Conservation (phyloP, 106 monocot species). For the Acanthochlamys bracteata region DNA sequence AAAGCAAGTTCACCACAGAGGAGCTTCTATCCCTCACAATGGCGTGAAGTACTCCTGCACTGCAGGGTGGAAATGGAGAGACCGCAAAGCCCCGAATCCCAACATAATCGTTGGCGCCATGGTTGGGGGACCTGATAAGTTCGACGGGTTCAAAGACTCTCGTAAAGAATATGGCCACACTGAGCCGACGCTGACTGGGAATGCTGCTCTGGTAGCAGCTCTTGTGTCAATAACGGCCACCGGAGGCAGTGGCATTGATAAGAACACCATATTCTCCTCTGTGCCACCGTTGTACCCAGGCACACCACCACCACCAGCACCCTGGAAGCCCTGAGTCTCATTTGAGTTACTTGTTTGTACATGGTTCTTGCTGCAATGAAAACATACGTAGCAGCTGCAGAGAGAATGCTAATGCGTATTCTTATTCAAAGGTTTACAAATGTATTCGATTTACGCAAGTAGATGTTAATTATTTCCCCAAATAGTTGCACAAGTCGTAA, state of each 20-base stretch:
- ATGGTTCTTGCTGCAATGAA: too few species aligned
- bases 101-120: constrained; percentile 62
- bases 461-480: too few species aligned
- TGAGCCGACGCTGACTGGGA: constrained; percentile 71
- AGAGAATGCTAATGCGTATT: too few species aligned
- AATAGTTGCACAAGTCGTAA: too few species aligned
- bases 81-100: constrained; percentile 37
- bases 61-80: constrained; percentile 62
- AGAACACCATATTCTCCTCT: constrained; percentile 53
- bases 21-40: constrained; percentile 58
- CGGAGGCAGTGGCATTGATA: constrained; percentile 36
- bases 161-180: constrained; percentile 33
- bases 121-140: constrained; percentile 61
- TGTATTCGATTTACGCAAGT: too few species aligned
- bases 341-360: background rate
- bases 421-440: too few species aligned
- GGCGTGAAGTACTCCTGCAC: constrained; percentile 54
- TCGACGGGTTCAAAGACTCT: constrained; percentile 43
- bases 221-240: constrained; percentile 44
- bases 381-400: too few species aligned
- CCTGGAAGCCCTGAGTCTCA: constrained; percentile 51
- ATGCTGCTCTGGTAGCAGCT: constrained; percentile 70
- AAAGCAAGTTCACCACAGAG: constrained; percentile 63
- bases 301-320: constrained; percentile 48
- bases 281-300: constrained; percentile 46